phyloP scores from a whole-genome alignment of 2,329 filamentous ascomycete genomes.

The Aspergillus flavus region DNA sequence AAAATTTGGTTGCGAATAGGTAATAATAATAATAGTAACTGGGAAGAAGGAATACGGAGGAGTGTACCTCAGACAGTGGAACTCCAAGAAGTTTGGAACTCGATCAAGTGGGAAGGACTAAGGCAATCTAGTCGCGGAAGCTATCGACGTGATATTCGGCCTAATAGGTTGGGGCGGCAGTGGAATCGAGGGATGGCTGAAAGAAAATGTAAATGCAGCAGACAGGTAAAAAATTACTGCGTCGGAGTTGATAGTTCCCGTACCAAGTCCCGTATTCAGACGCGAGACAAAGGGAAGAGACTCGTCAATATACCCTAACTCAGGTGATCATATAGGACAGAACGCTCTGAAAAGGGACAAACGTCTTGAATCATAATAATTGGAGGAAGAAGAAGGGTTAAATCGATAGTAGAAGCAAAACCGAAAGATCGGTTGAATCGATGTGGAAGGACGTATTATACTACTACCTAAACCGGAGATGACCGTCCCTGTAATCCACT shows the following conservation, averaged over 20 bases:
- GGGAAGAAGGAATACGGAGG: constrained; percentile 1
- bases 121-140: constrained; percentile 18
- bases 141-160: constrained; percentile 13
- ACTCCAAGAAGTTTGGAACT: constrained; percentile 7
- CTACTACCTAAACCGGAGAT: constrained; percentile 1
- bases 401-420: background rate
- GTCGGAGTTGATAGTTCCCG: constrained; percentile 5
- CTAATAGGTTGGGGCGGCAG: constrained; percentile 11
- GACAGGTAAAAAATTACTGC: constrained; percentile 1
- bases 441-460: background rate
- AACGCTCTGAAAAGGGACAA: background rate
- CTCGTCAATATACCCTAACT: background rate
- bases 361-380: background rate
- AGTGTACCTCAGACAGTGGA: constrained; percentile 6
- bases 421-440: background rate
- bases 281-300: background rate
- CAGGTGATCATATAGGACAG: background rate
- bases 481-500: background rate
- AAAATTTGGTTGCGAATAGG: background rate
- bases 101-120: constrained; percentile 14
- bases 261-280: background rate
- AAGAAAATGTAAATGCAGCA: background rate
- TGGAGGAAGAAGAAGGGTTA: background rate
- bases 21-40: constrained; percentile 6
- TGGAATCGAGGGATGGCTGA: constrained; percentile 4